These are phyloP conservation scores for Hypoxylon sp. DNA, from an alignment of 2,329 filamentous ascomycete genomes.

Conservation along the genomic window DNA sequence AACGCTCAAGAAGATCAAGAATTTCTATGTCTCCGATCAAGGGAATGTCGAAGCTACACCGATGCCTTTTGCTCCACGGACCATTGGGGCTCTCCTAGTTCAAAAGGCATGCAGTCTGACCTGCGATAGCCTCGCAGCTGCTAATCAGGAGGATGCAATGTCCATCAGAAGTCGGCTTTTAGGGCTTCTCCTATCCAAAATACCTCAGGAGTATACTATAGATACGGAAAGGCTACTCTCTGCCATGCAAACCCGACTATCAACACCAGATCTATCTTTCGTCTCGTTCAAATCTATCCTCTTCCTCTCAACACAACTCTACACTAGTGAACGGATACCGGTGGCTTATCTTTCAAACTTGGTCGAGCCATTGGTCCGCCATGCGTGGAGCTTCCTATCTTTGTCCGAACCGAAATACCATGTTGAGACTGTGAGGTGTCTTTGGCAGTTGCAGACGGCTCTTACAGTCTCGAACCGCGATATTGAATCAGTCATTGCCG, in stretches of 20 bases:
- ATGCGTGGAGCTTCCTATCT: constrained; percentile 85
- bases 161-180: constrained; percentile 72
- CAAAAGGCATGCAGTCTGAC: constrained; percentile 69
- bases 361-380: constrained; percentile 75
- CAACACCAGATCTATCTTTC: constrained; percentile 61
- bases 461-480: constrained; percentile 76
- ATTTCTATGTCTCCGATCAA: constrained; percentile 78
- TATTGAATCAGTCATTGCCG: constrained; percentile 82
- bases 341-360: constrained; percentile 69
- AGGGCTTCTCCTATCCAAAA: constrained; percentile 68
- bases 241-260: constrained; percentile 65
- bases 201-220: constrained; percentile 59
- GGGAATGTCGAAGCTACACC: constrained; percentile 74
- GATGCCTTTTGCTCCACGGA: constrained; percentile 69
- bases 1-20: constrained; percentile 70
- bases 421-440: constrained; percentile 86
- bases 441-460: constrained; percentile 86
- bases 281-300: constrained; percentile 69
- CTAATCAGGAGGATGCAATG: constrained; percentile 61
- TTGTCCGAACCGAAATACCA: constrained; percentile 91
- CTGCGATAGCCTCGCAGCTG: constrained; percentile 61
- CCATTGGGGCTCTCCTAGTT: constrained; percentile 73
- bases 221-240: constrained; percentile 63
- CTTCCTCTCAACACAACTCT: constrained; percentile 69
- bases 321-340: constrained; percentile 66